Base-by-base conservation (phyloP, 805 yeast genomes). In the Pichia insulana region DNA sequence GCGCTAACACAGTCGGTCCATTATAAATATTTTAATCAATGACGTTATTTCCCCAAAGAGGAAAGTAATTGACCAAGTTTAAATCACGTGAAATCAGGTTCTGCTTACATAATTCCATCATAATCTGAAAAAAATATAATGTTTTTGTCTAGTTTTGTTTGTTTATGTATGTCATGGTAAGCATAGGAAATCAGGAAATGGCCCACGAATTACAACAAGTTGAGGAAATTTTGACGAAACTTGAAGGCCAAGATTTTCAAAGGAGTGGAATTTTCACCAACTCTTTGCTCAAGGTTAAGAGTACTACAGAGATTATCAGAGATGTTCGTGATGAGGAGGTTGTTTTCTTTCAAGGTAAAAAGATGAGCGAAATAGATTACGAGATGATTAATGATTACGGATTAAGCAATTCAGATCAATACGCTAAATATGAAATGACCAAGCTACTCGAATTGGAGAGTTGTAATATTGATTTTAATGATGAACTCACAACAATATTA, bases 241-340 rank as follows among this genome's bases (percentile, higher is more conserved):
- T 44, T 12, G 13, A 28, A 3, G n/a, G 11, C 3, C 15, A 41
- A 11, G 33, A 36, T 3, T 48, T 36, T 28, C 41, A 43, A 35
- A 20, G 30, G 13, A 36, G 47, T 7, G 41, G 47, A 1, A 43
- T 45, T 7, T 48, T 48, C 22, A 37, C 48, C n/a, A 48, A 48
- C 22, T 45, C 51, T 6, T 28, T 48, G 11, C 20, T 48, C 1
- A 42, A 48, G 26, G 46, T 47, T 4, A 20, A n/a, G 1, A 49
- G 43, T 34, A 43, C 51, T 11, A 48, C 51, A 6, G 42, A 48
- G 18, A 35, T 48, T 10, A 41, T 48, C 4, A 18, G 51, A 28
- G 51, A 48, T 34, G 37, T 44, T 2, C 36, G 47, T n/a, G 40
- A 39, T 27, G 51, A 48, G 13, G 51, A 48, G 33, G 18, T 43